Conservation (phyloP, 2,329 filamentous ascomycete genomes). For the Dryadomyces quercivorus region DNA sequence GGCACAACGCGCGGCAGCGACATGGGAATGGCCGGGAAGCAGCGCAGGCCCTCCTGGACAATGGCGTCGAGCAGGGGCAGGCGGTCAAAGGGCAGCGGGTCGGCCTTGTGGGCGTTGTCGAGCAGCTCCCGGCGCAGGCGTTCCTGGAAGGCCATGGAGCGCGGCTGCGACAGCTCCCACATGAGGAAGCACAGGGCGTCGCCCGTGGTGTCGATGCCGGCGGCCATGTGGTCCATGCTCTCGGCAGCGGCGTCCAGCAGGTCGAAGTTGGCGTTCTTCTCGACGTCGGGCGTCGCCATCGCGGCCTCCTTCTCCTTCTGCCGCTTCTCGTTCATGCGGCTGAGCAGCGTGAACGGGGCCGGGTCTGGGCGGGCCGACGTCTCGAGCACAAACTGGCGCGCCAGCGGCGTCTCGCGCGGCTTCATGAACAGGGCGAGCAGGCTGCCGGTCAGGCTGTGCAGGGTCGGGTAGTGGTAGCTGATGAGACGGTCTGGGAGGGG, state of each 20-base stretch:
- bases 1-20: constrained; percentile 51
- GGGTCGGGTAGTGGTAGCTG: constrained; percentile 40
- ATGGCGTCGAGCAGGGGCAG: constrained; percentile 51
- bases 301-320: constrained; percentile 8
- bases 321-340: constrained; percentile 42
- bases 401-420: constrained; percentile 44
- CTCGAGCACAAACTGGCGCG: constrained; percentile 45
- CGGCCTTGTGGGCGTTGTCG: neutral
- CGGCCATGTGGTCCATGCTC: constrained; percentile 59
- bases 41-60: constrained; percentile 48
- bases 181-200: constrained; percentile 59
- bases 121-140: constrained; percentile 39
- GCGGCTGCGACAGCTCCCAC: constrained; percentile 55
- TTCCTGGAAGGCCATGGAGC: constrained; percentile 37
- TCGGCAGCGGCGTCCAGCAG: constrained; percentile 50
- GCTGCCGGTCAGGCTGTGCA: constrained; percentile 34
- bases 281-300: neutral
- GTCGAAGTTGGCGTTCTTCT: constrained; percentile 25
- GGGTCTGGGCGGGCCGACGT: constrained; percentile 32
- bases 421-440: constrained; percentile 34
- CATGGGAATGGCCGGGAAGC: constrained; percentile 55
- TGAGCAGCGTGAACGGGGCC: constrained; percentile 43
- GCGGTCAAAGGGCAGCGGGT: constrained; percentile 27
- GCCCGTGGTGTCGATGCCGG: constrained; percentile 60
- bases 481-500: constrained; percentile 41